A percentile compares a stretch with the other conserved stretches of the same genome.
These are phyloP conservation scores for Cytospora piceae DNA, from an alignment of 2,329 filamentous ascomycete species.

Conservation along the genomic window DNA sequence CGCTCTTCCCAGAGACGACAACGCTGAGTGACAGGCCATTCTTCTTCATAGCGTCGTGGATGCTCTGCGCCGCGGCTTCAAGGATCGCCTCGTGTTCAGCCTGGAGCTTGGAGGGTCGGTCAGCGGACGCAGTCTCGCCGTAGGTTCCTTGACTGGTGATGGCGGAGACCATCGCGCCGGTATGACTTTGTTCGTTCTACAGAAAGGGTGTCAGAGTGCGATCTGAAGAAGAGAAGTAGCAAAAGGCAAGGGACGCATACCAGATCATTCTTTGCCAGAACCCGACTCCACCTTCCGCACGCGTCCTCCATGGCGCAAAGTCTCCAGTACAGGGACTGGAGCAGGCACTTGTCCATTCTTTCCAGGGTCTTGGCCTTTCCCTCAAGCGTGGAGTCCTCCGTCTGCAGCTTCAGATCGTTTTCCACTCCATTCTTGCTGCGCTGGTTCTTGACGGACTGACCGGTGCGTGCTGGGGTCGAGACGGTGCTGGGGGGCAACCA, in stretches of 20 bases:
- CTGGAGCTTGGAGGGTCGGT: background rate
- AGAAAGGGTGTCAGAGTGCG: too few relatives aligned
- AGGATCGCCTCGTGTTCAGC: background rate
- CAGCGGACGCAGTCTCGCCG: background rate
- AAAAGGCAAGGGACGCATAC: background rate
- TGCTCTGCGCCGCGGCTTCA: constrained; percentile 1
- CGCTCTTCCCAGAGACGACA: background rate
- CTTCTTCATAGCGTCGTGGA: constrained; percentile 3
- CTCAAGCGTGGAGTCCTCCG: background rate
- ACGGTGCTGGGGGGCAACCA: background rate
- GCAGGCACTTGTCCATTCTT: constrained; percentile 5
- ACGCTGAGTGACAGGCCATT: background rate
- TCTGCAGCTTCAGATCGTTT: background rate
- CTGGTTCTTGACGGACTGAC: constrained; percentile 15
- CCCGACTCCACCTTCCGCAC: constrained; percentile 9
- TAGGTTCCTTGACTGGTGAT: too few relatives aligned
- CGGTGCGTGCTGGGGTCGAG: constrained; percentile 10
- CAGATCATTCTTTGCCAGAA: background rate
- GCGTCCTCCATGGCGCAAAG: constrained; percentile 7
- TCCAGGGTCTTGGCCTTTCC: constrained; percentile 2
- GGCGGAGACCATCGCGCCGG: too few relatives aligned
- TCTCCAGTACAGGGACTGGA: constrained; percentile 10
- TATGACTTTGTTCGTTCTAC: background rate
- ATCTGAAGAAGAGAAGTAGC: too few relatives aligned
- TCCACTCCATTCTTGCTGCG: background rate